Evolutionary conservation across 2,329 filamentous ascomycete genomes (phyloP).

Genomic region (Teratosphaeriaceae sp.): DNA sequence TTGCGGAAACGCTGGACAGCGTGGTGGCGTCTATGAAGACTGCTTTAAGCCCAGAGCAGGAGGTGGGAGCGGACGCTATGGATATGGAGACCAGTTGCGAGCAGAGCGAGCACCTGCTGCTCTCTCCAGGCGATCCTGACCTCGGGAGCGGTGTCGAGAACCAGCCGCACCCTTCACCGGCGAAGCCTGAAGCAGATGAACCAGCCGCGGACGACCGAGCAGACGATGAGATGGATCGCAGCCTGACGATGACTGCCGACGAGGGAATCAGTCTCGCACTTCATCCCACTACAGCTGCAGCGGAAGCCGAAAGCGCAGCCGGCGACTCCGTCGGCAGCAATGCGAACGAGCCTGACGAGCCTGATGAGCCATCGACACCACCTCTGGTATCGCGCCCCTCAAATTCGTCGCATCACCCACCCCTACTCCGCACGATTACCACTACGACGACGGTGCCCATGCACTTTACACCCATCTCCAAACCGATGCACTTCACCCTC

Average conservation of each 20-base stretch:
- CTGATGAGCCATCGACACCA: constrained; percentile 10
- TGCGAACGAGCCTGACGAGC: not conserved
- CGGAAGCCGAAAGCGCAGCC: constrained; percentile 6
- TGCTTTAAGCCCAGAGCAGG: constrained; percentile 3
- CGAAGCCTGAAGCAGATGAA: not conserved
- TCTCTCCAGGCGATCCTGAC: no score
- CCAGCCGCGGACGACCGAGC: constrained; percentile 1
- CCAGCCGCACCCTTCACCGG: not conserved
- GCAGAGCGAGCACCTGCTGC: constrained; percentile 18
- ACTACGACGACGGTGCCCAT: constrained; percentile 44
- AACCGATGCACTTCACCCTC: constrained; percentile 13
- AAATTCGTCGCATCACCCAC: constrained; percentile 18
- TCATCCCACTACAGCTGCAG: constrained; percentile 14
- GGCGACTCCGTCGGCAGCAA: no score
- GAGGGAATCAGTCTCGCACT: constrained; percentile 15
- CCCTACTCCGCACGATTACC: constrained; percentile 36
- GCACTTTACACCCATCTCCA: constrained; percentile 38
- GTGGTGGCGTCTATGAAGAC: constrained; percentile 17
- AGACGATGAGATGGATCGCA: constrained; percentile 16
- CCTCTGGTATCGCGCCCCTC: constrained; percentile 28
- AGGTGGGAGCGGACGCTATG: constrained; percentile 15
- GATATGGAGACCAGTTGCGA: constrained; percentile 41
- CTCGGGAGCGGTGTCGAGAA: not conserved
- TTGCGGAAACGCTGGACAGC: constrained; percentile 8
- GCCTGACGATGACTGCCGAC: constrained; percentile 19